phyloP scores from a whole-genome alignment of 345 rosid genomes.

The Psidium guajava region DNA sequence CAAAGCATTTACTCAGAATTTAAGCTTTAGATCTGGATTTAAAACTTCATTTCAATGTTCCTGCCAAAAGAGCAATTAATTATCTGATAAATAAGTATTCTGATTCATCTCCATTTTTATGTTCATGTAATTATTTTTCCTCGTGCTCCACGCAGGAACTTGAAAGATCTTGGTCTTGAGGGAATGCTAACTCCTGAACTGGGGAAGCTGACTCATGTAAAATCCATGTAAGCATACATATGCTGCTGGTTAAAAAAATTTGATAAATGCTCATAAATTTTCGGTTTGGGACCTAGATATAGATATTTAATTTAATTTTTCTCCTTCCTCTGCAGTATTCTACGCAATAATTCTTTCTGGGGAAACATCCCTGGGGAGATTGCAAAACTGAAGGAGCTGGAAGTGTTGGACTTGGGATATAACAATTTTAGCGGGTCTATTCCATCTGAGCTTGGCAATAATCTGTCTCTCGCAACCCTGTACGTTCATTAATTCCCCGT shows the following conservation, averaged over 20 bases:
- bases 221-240: conserved; percentile 50
- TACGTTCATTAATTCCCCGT: conserved; percentile 4
- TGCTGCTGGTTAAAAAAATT: background rate
- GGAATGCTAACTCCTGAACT: conserved; percentile 74
- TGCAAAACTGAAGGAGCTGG: conserved; percentile 52
- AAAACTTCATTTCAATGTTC: background rate
- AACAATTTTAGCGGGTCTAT: conserved; percentile 66
- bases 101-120: background rate
- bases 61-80: background rate
- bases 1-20: background rate
- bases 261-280: background rate
- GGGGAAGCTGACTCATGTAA: conserved; percentile 40
- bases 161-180: conserved; percentile 62
- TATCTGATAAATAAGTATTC: background rate
- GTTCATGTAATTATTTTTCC: background rate
- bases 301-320: background rate
- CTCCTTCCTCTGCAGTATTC: conserved; percentile 27
- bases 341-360: conserved; percentile 74
- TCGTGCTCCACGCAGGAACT: conserved; percentile 20
- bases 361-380: conserved; percentile 69
- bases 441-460: conserved; percentile 26
- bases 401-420: conserved; percentile 68
- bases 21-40: background rate
- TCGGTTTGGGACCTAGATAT: background rate
- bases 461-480: conserved; percentile 34